Conservation (phyloP, 2,329 filamentous ascomycete species). For the Coccinonectria pachysandricola region DNA sequence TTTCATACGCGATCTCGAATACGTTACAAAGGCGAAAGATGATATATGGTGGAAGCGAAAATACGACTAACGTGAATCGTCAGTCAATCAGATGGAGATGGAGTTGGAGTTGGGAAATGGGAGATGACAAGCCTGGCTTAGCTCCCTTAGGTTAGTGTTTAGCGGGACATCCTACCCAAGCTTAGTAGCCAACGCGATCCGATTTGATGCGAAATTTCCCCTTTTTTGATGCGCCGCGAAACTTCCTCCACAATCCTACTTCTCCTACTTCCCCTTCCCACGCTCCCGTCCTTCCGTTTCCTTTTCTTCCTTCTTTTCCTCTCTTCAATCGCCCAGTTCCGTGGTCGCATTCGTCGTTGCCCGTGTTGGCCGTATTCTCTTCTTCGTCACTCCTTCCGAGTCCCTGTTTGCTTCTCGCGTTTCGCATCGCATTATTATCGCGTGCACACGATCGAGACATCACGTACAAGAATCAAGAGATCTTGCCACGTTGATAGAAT, state of each 20-base stretch:
- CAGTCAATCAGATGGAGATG: too few species aligned
- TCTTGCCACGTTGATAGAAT: conserved; percentile 4
- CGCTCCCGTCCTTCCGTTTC: conserved; percentile 20
- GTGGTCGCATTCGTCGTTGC: conserved; percentile 10
- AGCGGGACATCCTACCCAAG: too few species aligned
- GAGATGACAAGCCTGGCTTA: too few species aligned
- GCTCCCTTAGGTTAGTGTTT: too few species aligned
- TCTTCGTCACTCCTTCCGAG: conserved; percentile 29
- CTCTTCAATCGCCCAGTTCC: conserved; percentile 12
- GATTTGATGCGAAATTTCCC: conserved; percentile 26
- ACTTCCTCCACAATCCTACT: conserved; percentile 11
- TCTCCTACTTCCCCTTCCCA: conserved; percentile 12
- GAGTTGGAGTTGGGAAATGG: too few species aligned
- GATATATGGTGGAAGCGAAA: too few species aligned
- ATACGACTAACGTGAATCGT: too few species aligned
- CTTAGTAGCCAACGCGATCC: conserved; percentile 9
- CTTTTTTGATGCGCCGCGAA: conserved; percentile 24
- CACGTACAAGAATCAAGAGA: conserved; percentile 10
- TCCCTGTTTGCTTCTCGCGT: too few species aligned
- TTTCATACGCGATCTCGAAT: too few species aligned
- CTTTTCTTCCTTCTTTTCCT: conserved; percentile 17
- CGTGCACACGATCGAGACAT: too few species aligned
- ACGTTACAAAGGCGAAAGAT: too few species aligned
- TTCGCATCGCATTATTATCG: too few species aligned
- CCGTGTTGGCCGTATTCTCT: conserved; percentile 12